phyloP scores from a whole-genome alignment of 495 filamentous ascomycete species.

The Trypethelium eluteriae region DNA sequence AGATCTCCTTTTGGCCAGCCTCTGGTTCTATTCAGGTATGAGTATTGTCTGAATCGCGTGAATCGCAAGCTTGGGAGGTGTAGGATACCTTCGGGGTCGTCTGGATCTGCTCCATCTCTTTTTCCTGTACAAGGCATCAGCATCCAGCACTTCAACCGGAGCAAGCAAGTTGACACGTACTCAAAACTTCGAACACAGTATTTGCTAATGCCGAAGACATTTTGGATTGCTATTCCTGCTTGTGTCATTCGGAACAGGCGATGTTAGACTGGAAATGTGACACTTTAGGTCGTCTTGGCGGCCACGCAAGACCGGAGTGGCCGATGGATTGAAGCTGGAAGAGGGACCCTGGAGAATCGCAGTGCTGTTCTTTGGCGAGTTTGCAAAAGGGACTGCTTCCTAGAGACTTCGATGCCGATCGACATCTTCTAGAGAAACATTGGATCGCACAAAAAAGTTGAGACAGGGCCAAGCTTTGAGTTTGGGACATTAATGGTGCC shows the following conservation, averaged over 20 bases:
- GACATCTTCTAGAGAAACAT: constrained; percentile 11
- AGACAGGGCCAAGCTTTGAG: neutral
- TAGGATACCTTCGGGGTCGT: constrained; percentile 9
- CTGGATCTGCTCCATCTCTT: constrained; percentile 21
- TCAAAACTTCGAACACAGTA: constrained; percentile 36
- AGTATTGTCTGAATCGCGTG: neutral
- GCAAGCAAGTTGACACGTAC: constrained; percentile 22
- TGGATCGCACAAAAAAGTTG: neutral
- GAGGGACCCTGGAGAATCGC: neutral
- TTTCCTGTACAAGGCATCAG: neutral
- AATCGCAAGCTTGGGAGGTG: neutral
- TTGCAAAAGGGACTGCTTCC: neutral
- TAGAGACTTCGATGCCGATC: neutral
- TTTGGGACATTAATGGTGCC: neutral
- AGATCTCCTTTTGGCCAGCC: constrained; percentile 76
- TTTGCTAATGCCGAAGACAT: constrained; percentile 36
- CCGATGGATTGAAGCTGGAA: neutral
- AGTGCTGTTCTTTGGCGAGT: neutral
- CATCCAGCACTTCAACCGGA: neutral
- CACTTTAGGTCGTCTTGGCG: neutral
- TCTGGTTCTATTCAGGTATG: constrained; percentile 41
- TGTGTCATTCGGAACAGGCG: neutral
- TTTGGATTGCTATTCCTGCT: neutral
- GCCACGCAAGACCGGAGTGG: neutral
- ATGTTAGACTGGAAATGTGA: neutral